Evolutionary conservation across 169 alveolate genomes (phyloP).

Genomic region (Plasmodium knowlesi): DNA sequence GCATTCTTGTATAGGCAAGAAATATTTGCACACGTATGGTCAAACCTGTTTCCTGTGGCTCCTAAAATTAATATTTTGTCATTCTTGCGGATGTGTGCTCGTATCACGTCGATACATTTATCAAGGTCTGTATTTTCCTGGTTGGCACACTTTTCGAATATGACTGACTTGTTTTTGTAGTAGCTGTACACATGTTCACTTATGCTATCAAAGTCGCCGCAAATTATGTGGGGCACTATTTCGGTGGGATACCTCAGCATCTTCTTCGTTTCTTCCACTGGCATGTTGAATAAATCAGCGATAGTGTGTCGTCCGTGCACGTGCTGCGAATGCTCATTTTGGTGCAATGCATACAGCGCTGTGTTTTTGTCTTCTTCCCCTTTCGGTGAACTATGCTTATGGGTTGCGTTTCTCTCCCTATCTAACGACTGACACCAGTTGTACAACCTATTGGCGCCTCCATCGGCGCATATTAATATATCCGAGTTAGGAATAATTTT

Average conservation of each 20-base stretch:
- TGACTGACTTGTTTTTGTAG: conserved; percentile 45
- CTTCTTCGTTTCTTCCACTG: background rate
- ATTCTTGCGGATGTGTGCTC: conserved; percentile 2
- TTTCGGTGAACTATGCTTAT: background rate
- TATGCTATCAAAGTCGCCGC: conserved; percentile 76
- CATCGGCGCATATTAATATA: conserved; percentile 72
- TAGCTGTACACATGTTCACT: conserved; percentile 25
- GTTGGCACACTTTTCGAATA: conserved; percentile 36
- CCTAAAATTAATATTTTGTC: conserved; percentile 65
- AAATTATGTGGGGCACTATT: conserved; percentile 53
- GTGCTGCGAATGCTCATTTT: background rate
- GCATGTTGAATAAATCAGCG: background rate
- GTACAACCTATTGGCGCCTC: conserved; percentile 69
- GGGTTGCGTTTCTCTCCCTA: background rate
- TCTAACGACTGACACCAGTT: conserved; percentile 4
- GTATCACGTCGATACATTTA: conserved; percentile 61
- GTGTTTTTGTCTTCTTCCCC: background rate
- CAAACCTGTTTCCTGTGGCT: conserved; percentile 75
- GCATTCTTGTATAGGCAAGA: conserved; percentile 29
- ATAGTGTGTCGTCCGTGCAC: background rate
- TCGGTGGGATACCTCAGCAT: background rate
- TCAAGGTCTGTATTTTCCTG: conserved; percentile 60
- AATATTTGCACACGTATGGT: conserved; percentile 75
- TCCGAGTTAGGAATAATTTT: conserved; percentile 53
- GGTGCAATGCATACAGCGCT: background rate